A percentile compares a stretch with the other conserved stretches of the same genome.
Evolutionary conservation across 768 basidiomycete genomes (phyloP).

Genomic region (Tylopilus felleus): DNA sequence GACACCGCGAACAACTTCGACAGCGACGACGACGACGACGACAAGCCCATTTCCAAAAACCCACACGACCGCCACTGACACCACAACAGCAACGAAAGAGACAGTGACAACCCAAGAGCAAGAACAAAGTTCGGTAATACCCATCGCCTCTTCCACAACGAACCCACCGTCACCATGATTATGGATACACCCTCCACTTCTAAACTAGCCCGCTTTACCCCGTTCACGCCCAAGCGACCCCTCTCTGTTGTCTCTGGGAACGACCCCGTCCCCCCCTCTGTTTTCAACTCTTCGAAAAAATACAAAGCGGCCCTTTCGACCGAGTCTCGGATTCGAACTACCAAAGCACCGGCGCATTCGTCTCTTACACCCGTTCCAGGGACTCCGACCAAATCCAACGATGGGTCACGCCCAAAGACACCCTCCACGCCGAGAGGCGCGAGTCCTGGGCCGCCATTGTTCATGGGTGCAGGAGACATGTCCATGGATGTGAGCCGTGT

Average conservation of each 20-base stretch:
- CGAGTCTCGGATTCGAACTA: constrained; percentile 34
- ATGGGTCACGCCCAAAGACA: constrained; percentile 47
- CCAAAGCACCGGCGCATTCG: constrained; percentile 28
- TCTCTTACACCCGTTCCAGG: constrained; percentile 48
- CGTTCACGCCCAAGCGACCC: constrained; percentile 57
- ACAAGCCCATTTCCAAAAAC: neutral
- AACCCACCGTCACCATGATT: neutral
- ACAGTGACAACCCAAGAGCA: neutral
- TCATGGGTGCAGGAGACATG: constrained; percentile 50
- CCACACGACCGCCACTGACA: neutral
- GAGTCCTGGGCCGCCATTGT: constrained; percentile 41
- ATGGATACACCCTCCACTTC: constrained; percentile 29
- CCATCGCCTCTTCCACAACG: constrained; percentile 1
- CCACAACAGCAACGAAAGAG: neutral
- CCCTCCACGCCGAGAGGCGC: constrained; percentile 52
- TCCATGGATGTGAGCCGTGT: constrained; percentile 70
- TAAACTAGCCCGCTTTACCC: constrained; percentile 39
- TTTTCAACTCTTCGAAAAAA: constrained; percentile 53
- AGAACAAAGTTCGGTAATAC: neutral
- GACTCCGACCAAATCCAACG: constrained; percentile 46
- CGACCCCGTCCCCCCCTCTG: constrained; percentile 35
- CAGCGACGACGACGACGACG: constrained; percentile 1
- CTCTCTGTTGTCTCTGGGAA: constrained; percentile 35
- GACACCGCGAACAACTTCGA: neutral
- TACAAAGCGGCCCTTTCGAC: constrained; percentile 62